phyloP scores from a whole-genome alignment of 495 filamentous ascomycete genomes.

The Aspergillus egyptiacus region DNA sequence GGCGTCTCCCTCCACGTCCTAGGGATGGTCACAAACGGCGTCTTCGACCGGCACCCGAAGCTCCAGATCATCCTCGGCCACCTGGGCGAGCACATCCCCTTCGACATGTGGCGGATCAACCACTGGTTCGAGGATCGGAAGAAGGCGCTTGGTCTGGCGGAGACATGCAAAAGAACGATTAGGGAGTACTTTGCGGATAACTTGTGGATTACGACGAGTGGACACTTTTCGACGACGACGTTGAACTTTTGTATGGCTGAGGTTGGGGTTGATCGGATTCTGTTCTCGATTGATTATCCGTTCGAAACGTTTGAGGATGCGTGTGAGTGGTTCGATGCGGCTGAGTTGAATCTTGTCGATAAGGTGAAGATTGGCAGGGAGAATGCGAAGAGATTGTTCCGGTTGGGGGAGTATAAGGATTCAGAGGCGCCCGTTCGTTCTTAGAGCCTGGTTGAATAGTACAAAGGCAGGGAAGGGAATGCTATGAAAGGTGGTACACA shows the following conservation, averaged over 20 bases:
- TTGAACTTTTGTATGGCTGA: slow-evolving; percentile 45
- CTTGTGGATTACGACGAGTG: slow-evolving; percentile 60
- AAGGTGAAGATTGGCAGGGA: slow-evolving; percentile 46
- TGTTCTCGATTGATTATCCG: slow-evolving; percentile 49
- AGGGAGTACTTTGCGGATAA: slow-evolving; percentile 54
- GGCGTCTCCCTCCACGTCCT: slow-evolving; percentile 45
- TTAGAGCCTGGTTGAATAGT: neutral
- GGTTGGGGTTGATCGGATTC: slow-evolving; percentile 38
- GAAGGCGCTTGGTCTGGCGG: slow-evolving; percentile 35
- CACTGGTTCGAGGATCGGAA: slow-evolving; percentile 53
- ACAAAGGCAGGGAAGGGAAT: slow-evolving; percentile 6
- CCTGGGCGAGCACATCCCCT: slow-evolving; percentile 59
- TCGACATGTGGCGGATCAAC: slow-evolving; percentile 55
- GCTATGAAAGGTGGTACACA: too few relatives aligned
- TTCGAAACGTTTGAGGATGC: slow-evolving; percentile 49
- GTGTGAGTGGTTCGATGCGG: slow-evolving; percentile 50
- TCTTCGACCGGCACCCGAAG: slow-evolving; percentile 45
- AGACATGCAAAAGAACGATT: slow-evolving; percentile 48
- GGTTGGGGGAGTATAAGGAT: slow-evolving; percentile 40
- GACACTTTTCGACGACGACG: slow-evolving; percentile 53
- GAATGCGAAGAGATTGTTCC: slow-evolving; percentile 52
- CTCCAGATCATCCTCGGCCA: slow-evolving; percentile 63
- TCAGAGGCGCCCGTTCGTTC: too few relatives aligned
- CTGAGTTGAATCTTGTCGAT: slow-evolving; percentile 38
- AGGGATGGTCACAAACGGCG: slow-evolving; percentile 49